Percentiles rank a stretch among this genome's conserved stretches.
Conservation (phyloP, 2,329 filamentous ascomycete species). For the Phialophora chinensis region DNA sequence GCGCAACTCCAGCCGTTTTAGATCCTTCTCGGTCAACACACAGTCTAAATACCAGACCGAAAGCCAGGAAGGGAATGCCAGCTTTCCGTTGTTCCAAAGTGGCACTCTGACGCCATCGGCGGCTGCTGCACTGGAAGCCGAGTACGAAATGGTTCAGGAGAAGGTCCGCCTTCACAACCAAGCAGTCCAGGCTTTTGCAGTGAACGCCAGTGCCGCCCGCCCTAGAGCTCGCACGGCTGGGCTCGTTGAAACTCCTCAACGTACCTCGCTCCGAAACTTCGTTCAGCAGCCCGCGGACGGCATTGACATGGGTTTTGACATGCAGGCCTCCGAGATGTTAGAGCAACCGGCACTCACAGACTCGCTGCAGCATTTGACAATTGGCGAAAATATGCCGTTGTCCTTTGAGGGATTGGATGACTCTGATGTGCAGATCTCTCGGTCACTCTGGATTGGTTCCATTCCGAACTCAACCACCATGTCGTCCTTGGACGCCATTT, state of each 20-base stretch:
- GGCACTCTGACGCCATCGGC: constrained; percentile 65
- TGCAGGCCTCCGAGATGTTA: constrained; percentile 28
- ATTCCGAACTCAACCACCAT: constrained; percentile 97
- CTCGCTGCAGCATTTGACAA: constrained; percentile 34
- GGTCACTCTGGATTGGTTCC: constrained; percentile 94
- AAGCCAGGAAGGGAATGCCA: constrained; percentile 72
- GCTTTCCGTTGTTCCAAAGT: constrained; percentile 63
- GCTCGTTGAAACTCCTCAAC: constrained; percentile 77
- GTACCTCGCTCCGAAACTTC: constrained; percentile 71
- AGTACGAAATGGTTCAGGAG: constrained; percentile 65
- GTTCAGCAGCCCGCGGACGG: constrained; percentile 57
- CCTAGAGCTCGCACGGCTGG: constrained; percentile 91
- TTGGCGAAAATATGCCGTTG: constrained; percentile 28
- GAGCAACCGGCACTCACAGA: constrained; percentile 30
- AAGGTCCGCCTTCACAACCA: constrained; percentile 89
- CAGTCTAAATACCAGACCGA: constrained; percentile 95
- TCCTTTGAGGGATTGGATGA: constrained; percentile 74
- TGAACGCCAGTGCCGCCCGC: constrained; percentile 77
- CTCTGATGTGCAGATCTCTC: constrained; percentile 78
- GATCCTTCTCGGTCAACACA: constrained; percentile 97
- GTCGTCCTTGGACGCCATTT: constrained; percentile 92
- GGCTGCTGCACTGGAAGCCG: constrained; percentile 60
- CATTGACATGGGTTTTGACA: constrained; percentile 28
- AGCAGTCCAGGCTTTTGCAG: constrained; percentile 89
- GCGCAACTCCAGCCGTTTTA: constrained; percentile 81